Evolutionary conservation across 352 stramenopile genomes (phyloP).

Genomic region (Pythium vanterpoolii): DNA sequence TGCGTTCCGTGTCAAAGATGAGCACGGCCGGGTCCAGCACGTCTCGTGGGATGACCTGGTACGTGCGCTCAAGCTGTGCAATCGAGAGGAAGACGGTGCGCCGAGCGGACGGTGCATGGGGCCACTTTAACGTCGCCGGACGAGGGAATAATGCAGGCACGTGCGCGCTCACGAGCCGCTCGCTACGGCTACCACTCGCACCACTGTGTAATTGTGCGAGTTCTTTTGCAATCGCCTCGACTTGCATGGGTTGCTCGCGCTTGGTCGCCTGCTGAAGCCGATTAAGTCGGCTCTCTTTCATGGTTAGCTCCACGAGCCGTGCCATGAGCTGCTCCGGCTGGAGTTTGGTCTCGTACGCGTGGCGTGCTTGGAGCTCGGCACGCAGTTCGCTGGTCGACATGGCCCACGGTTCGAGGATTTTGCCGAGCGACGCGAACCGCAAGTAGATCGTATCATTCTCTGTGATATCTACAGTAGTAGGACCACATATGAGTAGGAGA

Average conservation of each 20-base stretch:
- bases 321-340: slow-evolving; percentile 74
- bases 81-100: slow-evolving; percentile 78
- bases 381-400: slow-evolving; percentile 78
- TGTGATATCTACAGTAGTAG: slow-evolving; percentile 57
- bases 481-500: background rate
- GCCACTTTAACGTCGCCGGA: slow-evolving; percentile 55
- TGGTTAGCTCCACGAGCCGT: slow-evolving; percentile 47
- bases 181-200: background rate
- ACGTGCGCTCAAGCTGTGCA: slow-evolving; percentile 50
- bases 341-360: slow-evolving; percentile 60
- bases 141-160: slow-evolving; percentile 15
- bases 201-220: slow-evolving; percentile 19
- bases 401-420: slow-evolving; percentile 64
- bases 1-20: slow-evolving; percentile 65
- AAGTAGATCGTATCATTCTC: slow-evolving; percentile 74
- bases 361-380: slow-evolving; percentile 45
- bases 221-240: slow-evolving; percentile 58
- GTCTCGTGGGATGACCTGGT: slow-evolving; percentile 61
- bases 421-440: slow-evolving; percentile 57
- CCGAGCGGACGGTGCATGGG: slow-evolving; percentile 42
- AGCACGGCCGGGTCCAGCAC: slow-evolving; percentile 58
- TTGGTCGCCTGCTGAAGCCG: slow-evolving; percentile 61
- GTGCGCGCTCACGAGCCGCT: background rate
- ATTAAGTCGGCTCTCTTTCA: slow-evolving; percentile 65
- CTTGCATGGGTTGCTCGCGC: slow-evolving; percentile 42